Conservation (phyloP, 2,329 filamentous ascomycete species). For the Talaromyces pinophilus region DNA sequence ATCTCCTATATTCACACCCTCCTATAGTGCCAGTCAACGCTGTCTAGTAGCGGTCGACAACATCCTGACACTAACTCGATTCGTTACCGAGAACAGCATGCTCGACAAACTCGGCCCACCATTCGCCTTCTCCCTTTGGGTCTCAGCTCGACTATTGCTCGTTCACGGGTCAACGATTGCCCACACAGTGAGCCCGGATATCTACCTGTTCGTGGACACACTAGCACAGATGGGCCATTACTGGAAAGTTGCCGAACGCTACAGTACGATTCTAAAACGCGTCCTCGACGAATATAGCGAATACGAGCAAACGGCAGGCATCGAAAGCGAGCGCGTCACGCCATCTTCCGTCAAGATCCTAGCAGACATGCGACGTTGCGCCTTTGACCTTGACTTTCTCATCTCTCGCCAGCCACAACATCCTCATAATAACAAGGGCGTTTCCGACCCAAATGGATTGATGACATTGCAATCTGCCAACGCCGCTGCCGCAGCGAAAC, state of each 20-base stretch:
- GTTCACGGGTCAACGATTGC: constrained; percentile 91
- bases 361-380: constrained; percentile 86
- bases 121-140: constrained; percentile 91
- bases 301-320: constrained; percentile 62
- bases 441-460: not conserved
- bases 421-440: not conserved
- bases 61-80: constrained; percentile 74
- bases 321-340: constrained; percentile 70
- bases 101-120: constrained; percentile 81
- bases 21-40: constrained; percentile 78
- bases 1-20: constrained; percentile 85
- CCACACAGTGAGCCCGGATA: constrained; percentile 75
- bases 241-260: constrained; percentile 84
- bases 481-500: constrained; percentile 23
- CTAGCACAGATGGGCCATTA: constrained; percentile 76
- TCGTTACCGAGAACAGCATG: constrained; percentile 73
- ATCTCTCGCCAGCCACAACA: constrained; percentile 74
- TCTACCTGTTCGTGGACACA: constrained; percentile 78
- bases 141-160: constrained; percentile 79
- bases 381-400: constrained; percentile 85
- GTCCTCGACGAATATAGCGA: constrained; percentile 85
- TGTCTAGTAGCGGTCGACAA: constrained; percentile 82
- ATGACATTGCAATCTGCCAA: constrained; percentile 28
- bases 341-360: constrained; percentile 83
- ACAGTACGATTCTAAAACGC: constrained; percentile 74